Evolutionary conservation across 306 rosid genomes (phyloP).

Genomic region (Trifolium dubium): DNA sequence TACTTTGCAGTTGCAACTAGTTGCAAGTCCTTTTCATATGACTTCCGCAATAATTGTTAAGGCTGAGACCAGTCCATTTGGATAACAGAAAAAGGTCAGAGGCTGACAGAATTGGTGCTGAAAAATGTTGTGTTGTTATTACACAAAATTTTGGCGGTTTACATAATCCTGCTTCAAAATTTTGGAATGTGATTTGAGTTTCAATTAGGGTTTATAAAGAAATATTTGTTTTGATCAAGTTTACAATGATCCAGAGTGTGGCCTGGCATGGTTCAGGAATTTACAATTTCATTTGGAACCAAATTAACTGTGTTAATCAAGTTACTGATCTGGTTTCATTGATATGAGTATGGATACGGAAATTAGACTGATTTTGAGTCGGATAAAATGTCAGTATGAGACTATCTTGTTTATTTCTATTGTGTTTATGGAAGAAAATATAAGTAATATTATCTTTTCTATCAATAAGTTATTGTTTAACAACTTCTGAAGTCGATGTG

Average conservation of each 20-base stretch:
- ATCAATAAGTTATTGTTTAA: neutral
- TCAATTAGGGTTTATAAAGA: neutral
- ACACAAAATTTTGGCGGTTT: neutral
- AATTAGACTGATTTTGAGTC: slow-evolving; percentile 16
- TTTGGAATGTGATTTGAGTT: neutral
- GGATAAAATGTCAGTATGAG: slow-evolving; percentile 16
- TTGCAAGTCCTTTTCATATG: slow-evolving; percentile 7
- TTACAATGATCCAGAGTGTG: neutral
- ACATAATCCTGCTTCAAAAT: neutral
- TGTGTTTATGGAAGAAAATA: neutral
- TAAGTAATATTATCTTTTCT: slow-evolving; percentile 7
- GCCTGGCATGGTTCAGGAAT: neutral
- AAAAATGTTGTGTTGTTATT: neutral
- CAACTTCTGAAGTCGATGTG: slow-evolving; percentile 7
- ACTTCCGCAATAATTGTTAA: neutral
- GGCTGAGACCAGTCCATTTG: neutral
- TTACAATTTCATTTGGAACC: neutral
- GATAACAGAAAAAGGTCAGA: neutral
- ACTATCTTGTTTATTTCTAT: neutral
- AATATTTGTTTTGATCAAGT: neutral
- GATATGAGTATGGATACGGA: neutral
- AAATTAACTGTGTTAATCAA: neutral
- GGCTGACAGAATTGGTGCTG: neutral
- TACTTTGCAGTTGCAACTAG: neutral
- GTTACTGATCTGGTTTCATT: neutral